A percentile compares a stretch with the other conserved stretches of the same genome.
Conservation (phyloP, 805 yeast genomes). For the Barnettozyma vustinii region DNA sequence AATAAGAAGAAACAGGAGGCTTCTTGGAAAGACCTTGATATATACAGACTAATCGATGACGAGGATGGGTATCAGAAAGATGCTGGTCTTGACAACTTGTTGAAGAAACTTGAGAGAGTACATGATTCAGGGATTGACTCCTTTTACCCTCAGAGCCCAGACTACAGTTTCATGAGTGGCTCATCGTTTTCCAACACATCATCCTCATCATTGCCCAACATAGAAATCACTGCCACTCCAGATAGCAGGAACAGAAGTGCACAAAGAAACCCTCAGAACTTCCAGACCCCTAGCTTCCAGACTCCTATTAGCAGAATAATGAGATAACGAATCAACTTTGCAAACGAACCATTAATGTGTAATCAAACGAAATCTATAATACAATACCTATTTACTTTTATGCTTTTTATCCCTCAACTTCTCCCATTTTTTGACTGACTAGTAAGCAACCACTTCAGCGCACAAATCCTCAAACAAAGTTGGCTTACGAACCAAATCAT, state of each 20-base stretch:
- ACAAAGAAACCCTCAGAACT: conserved; percentile 14
- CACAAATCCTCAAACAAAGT: conserved; percentile 42
- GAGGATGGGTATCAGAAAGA: conserved; percentile 13
- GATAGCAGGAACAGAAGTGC: conserved; percentile 16
- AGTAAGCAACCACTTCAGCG: conserved; percentile 6
- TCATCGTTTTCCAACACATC: conserved; percentile 7
- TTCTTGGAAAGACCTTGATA: conserved; percentile 26
- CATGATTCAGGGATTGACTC: conserved; percentile 8
- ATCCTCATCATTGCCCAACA: conserved; percentile 4
- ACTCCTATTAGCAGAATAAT: conserved; percentile 23
- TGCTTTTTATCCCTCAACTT: background rate
- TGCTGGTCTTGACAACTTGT: conserved; percentile 6
- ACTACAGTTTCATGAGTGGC: conserved; percentile 2
- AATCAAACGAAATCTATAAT: conserved; percentile 4
- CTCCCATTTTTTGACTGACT: background rate
- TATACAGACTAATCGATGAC: conserved; percentile 20
- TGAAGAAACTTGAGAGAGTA: conserved; percentile 13
- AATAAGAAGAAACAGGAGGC: conserved; percentile 16
- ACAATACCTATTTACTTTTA: conserved; percentile 1
- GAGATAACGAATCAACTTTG: conserved; percentile 13
- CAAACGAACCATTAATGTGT: background rate
- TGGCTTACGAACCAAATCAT: conserved; percentile 39
- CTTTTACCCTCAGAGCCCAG: conserved; percentile 1
- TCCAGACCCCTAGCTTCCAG: conserved; percentile 17
- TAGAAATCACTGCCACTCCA: conserved; percentile 22